Evolutionary conservation across 2,329 filamentous ascomycete genomes (phyloP), one percentile per base, ranked within the genome.

Genomic region (Cercospora sesami): DNA sequence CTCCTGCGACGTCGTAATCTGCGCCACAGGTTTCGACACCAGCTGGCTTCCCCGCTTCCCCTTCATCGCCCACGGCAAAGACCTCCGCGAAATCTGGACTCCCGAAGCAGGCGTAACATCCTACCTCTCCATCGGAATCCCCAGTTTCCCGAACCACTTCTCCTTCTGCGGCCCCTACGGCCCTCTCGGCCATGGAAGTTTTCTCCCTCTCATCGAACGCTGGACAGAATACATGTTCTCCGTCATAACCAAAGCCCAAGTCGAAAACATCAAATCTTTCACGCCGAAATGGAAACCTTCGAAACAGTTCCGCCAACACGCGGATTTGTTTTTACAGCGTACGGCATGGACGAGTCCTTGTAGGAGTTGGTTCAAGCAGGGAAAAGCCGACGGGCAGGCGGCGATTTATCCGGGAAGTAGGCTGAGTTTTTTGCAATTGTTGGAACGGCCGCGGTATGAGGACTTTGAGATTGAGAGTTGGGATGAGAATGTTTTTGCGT

Each of bases 111-210:
- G 79, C 48, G 78, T 81, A 1, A 79, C 75, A 26, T 79, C 77
- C 2, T 83, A 83, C 72, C 79, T 83, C 55, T 75, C 72, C 69
- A 75, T 83, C 36, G 79, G 71, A 16, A 77, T 82, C n/a, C 80
- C 80, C 2, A 73, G 70, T 0, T 82, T 81, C 69, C 81, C 81
- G 5, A 84, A 83, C 72, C 78, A 81, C 66, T 82, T 82, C 65
- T 77, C 75, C 21, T 81, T 80, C 72, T 80, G 79, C 67, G 81
- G 81, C 1, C 80, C 81, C 2, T 80, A 80, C 69, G 79, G 79
- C 0, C 80, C 80, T 2, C 71, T 81, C 7, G 80, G 77, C 30
- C 80, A 82, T 65, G 80, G 79, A 45, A 75, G 69, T 26, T 80
- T 82, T 74, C 77, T 81, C 73, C 80, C 80, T 1, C 72, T 81